A percentile compares a stretch with the other conserved stretches of the same genome.
Evolutionary conservation across 768 basidiomycete species (phyloP).

Genomic region (Boletus sensibilis): DNA sequence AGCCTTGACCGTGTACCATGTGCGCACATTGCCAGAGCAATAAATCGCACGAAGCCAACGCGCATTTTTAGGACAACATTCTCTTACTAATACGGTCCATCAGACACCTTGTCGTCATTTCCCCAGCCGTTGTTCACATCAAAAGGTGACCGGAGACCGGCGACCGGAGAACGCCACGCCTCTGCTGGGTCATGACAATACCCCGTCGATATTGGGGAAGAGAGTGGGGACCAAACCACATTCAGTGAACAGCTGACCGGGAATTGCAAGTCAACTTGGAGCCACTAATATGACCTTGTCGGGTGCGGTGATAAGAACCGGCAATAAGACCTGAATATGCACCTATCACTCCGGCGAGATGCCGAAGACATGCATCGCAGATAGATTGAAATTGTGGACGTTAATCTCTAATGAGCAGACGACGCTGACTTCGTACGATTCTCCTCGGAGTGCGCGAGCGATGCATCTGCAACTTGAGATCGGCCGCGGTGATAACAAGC

Average conservation of each 20-base stretch:
- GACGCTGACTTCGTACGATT: conserved; percentile 10
- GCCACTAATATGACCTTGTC: conserved; percentile 22
- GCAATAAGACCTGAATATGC: not conserved
- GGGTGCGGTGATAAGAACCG: conserved; percentile 7
- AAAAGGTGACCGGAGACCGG: conserved; percentile 12
- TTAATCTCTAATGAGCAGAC: conserved; percentile 21
- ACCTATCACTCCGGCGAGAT: conserved; percentile 12
- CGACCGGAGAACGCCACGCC: conserved; percentile 24
- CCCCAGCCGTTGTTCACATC: conserved; percentile 4
- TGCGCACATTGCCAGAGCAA: conserved; percentile 15
- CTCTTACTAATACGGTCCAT: conserved; percentile 21
- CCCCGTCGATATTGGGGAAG: not conserved
- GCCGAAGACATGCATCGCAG: conserved; percentile 6
- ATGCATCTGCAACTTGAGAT: conserved; percentile 13
- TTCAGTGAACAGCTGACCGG: conserved; percentile 2
- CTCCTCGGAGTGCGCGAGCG: conserved; percentile 26
- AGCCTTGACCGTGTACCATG: conserved; percentile 5
- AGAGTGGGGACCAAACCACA: not conserved
- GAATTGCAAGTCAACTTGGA: not conserved
- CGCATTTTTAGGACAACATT: conserved; percentile 10
- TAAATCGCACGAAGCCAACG: conserved; percentile 27
- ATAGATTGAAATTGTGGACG: conserved; percentile 15
- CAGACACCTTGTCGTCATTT: conserved; percentile 5
- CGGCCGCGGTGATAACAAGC: conserved; percentile 27
- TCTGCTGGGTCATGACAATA: not conserved